These are phyloP conservation scores for Phytophthora aleatoria DNA, from an alignment of 352 stramenopile genomes.

Conservation along the genomic window DNA sequence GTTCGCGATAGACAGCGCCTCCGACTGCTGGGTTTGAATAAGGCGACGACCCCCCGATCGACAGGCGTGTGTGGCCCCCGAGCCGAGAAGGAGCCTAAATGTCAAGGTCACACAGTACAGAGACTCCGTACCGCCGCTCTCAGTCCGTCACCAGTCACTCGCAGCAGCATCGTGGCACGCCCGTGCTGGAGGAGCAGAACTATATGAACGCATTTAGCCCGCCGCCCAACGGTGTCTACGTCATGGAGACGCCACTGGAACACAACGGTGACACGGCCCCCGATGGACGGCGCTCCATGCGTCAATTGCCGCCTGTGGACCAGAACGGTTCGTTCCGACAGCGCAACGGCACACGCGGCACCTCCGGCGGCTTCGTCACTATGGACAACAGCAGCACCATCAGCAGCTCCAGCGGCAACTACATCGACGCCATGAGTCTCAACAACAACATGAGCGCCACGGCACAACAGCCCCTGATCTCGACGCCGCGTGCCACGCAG, in stretches of 20 bases:
- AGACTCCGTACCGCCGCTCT: constrained; percentile 38
- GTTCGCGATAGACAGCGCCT: constrained; percentile 29
- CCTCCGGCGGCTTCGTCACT: constrained; percentile 42
- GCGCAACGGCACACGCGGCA: constrained; percentile 29
- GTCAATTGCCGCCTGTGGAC: constrained; percentile 42
- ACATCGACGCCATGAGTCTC: constrained; percentile 37
- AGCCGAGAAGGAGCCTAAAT: constrained; percentile 20
- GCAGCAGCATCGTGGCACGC: constrained; percentile 61
- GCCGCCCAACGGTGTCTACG: constrained; percentile 60
- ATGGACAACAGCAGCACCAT: constrained; percentile 57
- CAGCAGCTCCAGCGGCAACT: constrained; percentile 47
- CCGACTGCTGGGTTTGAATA: constrained; percentile 30
- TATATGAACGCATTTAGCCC: constrained; percentile 64
- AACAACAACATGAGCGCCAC: constrained; percentile 52
- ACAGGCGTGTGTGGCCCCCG: constrained; percentile 8
- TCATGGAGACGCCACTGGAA: constrained; percentile 67
- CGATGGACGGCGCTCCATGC: constrained; percentile 42
- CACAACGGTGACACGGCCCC: constrained; percentile 29
- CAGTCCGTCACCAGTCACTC: constrained; percentile 39
- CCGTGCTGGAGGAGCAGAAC: constrained; percentile 75
- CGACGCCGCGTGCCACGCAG: constrained; percentile 54
- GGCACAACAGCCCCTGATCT: constrained; percentile 69
- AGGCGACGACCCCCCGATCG: constrained; percentile 20
- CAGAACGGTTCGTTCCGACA: constrained; percentile 39
- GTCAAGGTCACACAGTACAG: constrained; percentile 36